A percentile compares a stretch with the other conserved stretches of the same genome.
Conservation (phyloP, 257 asterid genomes). For the Przewalskia tangutica region DNA sequence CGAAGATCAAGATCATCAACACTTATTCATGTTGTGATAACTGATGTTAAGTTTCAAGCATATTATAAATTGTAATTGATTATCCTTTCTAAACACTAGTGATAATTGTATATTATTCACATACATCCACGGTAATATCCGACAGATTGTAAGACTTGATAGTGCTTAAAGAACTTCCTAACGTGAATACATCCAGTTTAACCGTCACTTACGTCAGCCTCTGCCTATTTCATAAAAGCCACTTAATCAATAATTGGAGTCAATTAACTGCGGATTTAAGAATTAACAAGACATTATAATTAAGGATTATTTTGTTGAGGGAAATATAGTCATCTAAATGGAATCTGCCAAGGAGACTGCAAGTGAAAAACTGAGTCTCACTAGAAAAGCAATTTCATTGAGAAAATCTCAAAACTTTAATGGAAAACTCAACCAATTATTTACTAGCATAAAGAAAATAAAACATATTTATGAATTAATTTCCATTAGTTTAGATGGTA, state of each 20-base stretch:
- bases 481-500: not conserved
- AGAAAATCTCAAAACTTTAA: not conserved
- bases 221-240: too few relatives aligned
- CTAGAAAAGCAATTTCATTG: not conserved
- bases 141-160: too few relatives aligned
- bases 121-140: too few relatives aligned
- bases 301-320: not conserved
- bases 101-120: too few relatives aligned
- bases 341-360: not conserved
- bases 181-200: not conserved
- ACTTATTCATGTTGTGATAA: too few relatives aligned
- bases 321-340: not conserved
- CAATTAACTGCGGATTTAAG: too few relatives aligned
- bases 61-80: too few relatives aligned
- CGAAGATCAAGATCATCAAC: too few relatives aligned
- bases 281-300: not conserved
- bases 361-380: not conserved
- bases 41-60: too few relatives aligned
- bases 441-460: not conserved
- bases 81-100: too few relatives aligned
- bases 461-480: not conserved
- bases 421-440: not conserved
- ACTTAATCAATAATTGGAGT: too few relatives aligned
- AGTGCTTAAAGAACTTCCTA: not conserved
- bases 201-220: not conserved